These are phyloP conservation scores for Talaromyces pinophilus DNA, from an alignment of 2,329 filamentous ascomycete genomes.

Conservation along the genomic window DNA sequence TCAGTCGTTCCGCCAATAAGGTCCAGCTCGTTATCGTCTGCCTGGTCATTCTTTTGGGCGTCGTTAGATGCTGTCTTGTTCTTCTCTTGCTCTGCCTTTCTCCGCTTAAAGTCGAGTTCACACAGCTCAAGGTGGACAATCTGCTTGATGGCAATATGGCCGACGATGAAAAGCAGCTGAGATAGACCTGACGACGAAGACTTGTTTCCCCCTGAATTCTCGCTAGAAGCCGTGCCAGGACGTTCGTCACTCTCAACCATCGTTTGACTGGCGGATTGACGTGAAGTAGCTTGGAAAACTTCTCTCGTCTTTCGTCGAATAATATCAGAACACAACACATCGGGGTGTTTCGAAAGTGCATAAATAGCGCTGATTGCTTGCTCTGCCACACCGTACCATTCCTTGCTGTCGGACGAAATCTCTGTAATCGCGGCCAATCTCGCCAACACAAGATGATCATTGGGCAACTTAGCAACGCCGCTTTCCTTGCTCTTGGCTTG, in stretches of 20 bases:
- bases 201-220: constrained; percentile 58
- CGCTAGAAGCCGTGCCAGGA: constrained; percentile 37
- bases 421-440: constrained; percentile 83
- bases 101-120: constrained; percentile 94
- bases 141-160: constrained; percentile 96
- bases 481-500: constrained; percentile 70
- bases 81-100: constrained; percentile 64
- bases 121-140: constrained; percentile 98
- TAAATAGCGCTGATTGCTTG: constrained; percentile 97
- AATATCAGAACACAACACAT: constrained; percentile 88
- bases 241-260: constrained; percentile 36
- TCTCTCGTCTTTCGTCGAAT: constrained; percentile 80
- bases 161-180: constrained; percentile 90
- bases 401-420: constrained; percentile 82
- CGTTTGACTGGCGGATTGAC: constrained; percentile 33
- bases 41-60: constrained; percentile 54
- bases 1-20: constrained; percentile 95
- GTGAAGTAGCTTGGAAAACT: constrained; percentile 63
- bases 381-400: constrained; percentile 93
- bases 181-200: constrained; percentile 72
- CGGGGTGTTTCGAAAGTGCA: constrained; percentile 87
- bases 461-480: constrained; percentile 73
- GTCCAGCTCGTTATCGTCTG: constrained; percentile 85
- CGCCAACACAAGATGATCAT: constrained; percentile 83
- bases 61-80: constrained; percentile 48